Conservation (phyloP, 805 yeast species). For the Yamadazyma endophytica region DNA sequence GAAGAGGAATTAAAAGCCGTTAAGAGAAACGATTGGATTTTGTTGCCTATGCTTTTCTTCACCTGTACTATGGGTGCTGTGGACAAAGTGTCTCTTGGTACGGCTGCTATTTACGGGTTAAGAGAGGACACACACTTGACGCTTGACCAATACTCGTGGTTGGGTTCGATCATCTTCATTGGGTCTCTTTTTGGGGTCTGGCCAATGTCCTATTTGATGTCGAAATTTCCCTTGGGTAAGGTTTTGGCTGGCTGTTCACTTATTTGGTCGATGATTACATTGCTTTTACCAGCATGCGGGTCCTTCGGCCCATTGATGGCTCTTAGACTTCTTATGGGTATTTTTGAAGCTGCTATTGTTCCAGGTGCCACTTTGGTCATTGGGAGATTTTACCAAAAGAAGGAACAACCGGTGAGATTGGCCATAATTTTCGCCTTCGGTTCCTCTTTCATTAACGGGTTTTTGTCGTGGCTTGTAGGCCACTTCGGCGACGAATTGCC, state of each 20-base stretch:
- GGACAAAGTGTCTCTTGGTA: conserved; percentile 15
- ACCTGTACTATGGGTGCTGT: conserved; percentile 16
- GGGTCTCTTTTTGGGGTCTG: conserved; percentile 16
- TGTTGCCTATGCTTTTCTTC: conserved; percentile 13
- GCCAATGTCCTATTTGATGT: conserved; percentile 15
- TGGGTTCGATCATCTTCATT: conserved; percentile 14
- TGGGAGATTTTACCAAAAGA: conserved; percentile 13
- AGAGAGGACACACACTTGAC: conserved; percentile 9
- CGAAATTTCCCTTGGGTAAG: conserved; percentile 19
- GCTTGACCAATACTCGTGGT: conserved; percentile 16
- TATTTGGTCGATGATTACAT: conserved; percentile 13
- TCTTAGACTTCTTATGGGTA: conserved; percentile 18
- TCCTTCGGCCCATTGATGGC: conserved; percentile 13
- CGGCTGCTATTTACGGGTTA: conserved; percentile 18
- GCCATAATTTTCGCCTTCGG: conserved; percentile 15
- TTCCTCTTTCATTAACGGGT: conserved; percentile 21
- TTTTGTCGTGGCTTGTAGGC: conserved; percentile 16
- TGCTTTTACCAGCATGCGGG: conserved; percentile 12
- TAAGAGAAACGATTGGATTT: conserved; percentile 12
- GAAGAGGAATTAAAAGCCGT: conserved; percentile 11
- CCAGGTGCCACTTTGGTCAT: conserved; percentile 15
- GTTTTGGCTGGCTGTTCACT: conserved; percentile 17
- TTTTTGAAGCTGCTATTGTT: conserved; percentile 24
- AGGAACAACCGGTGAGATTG: conserved; percentile 15
- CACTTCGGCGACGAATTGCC: conserved; percentile 12